Conservation (phyloP, 2,329 filamentous ascomycete species). For the Colletotrichum filicis region DNA sequence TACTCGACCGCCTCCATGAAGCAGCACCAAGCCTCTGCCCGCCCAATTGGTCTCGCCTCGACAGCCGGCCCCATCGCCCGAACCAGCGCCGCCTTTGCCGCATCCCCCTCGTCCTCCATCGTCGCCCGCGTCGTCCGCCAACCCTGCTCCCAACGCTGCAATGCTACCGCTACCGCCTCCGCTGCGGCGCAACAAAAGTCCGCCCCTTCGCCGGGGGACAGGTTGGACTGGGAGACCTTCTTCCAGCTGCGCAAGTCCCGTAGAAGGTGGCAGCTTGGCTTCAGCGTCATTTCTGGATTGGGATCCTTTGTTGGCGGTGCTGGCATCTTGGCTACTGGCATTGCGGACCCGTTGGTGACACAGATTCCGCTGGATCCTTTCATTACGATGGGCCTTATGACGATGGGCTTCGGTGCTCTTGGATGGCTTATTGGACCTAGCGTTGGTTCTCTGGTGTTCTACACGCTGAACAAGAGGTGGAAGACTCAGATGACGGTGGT, state of each 20-base stretch:
- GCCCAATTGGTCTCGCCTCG: slow-evolving; percentile 31
- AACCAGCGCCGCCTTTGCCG: slow-evolving; percentile 33
- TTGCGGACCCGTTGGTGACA: slow-evolving; percentile 76
- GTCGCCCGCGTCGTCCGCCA: slow-evolving; percentile 37
- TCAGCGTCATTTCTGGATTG: slow-evolving; percentile 75
- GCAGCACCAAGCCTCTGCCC: slow-evolving; percentile 21
- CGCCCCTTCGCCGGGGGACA: slow-evolving; percentile 35
- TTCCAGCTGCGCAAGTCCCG: slow-evolving; percentile 90
- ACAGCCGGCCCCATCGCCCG: slow-evolving; percentile 22
- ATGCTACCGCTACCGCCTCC: slow-evolving; percentile 25
- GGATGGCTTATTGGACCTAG: slow-evolving; percentile 92
- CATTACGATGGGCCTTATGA: slow-evolving; percentile 84
- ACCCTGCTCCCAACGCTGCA: slow-evolving; percentile 30
- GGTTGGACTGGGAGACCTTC: slow-evolving; percentile 91
- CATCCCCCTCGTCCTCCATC: slow-evolving; percentile 36
- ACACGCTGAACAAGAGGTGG: slow-evolving; percentile 76
- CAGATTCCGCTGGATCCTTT: slow-evolving; percentile 89
- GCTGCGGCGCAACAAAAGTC: slow-evolving; percentile 31
- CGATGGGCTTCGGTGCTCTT: slow-evolving; percentile 78
- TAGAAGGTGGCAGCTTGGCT: slow-evolving; percentile 83
- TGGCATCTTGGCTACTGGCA: slow-evolving; percentile 74
- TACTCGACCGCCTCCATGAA: slow-evolving; percentile 40
- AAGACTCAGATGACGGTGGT: slow-evolving; percentile 78
- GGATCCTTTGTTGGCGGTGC: slow-evolving; percentile 71
- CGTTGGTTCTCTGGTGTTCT: slow-evolving; percentile 83